A percentile compares a stretch with the other conserved stretches of the same genome.
These are phyloP conservation scores for Malassezia japonica DNA, from an alignment of 1,284 basidiomycete genomes.

Conservation along the genomic window DNA sequence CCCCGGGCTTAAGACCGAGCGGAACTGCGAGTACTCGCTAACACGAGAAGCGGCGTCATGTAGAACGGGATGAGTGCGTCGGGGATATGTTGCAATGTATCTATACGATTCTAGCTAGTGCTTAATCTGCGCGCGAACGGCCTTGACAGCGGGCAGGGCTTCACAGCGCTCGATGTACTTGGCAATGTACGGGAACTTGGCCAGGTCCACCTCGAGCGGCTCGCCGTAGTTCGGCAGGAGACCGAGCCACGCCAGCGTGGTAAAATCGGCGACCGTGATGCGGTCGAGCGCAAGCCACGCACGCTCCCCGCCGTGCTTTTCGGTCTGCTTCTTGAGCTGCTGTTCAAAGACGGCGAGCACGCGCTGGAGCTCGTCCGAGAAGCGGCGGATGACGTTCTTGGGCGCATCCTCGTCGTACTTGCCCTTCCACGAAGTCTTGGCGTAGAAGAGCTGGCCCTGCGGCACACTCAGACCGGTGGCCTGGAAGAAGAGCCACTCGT, in stretches of 20 bases:
- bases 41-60: too few relatives aligned
- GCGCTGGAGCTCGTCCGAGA: constrained; percentile 31
- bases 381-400: constrained; percentile 28
- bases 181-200: not conserved
- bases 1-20: too few relatives aligned
- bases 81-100: too few relatives aligned
- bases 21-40: too few relatives aligned
- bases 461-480: constrained; percentile 27
- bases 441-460: constrained; percentile 26
- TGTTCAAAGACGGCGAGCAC: constrained; percentile 32
- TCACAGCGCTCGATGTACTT: not conserved
- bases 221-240: not conserved
- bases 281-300: constrained; percentile 32
- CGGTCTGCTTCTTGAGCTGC: constrained; percentile 24
- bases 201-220: not conserved
- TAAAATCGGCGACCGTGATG: constrained; percentile 33
- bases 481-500: constrained; percentile 35
- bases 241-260: not conserved
- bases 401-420: constrained; percentile 23
- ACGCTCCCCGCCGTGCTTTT: constrained; percentile 19
- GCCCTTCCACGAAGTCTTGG: constrained; percentile 21
- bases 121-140: not conserved
- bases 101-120: not conserved
- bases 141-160: not conserved
- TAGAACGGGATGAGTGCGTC: too few relatives aligned